Evolutionary conservation across 345 rosid species (phyloP).

Genomic region (Rhodomyrtus tomentosa): DNA sequence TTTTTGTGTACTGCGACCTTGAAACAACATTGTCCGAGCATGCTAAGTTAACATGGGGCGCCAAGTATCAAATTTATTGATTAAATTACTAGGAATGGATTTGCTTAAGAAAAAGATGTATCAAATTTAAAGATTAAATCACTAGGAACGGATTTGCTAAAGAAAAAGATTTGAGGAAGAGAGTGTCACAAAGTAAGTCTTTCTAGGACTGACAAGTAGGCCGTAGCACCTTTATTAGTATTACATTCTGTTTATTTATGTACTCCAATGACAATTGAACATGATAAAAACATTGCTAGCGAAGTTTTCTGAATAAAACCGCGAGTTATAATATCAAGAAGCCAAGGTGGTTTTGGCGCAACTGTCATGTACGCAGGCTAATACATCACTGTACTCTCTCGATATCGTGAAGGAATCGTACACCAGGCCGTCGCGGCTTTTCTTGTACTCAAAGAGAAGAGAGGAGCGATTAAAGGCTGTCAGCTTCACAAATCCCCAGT

Average conservation of each 20-base stretch:
- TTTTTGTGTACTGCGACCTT: not conserved
- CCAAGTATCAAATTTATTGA: not conserved
- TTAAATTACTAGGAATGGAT: not conserved
- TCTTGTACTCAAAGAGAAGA: constrained; percentile 84
- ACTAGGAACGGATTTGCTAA: not conserved
- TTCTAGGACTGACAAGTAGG: not conserved
- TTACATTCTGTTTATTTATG: not conserved
- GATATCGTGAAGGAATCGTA: constrained; percentile 77
- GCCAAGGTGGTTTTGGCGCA: constrained; percentile 64
- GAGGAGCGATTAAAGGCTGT: constrained; percentile 68
- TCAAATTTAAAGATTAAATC: not conserved
- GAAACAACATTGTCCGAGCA: not conserved
- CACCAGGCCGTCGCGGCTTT: constrained; percentile 61
- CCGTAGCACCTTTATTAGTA: not conserved
- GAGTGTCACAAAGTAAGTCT: not conserved
- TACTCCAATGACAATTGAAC: not conserved
- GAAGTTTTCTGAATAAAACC: not conserved
- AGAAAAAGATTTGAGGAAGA: not conserved
- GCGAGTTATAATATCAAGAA: not conserved
- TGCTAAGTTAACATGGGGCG: not conserved
- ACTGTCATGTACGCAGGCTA: constrained; percentile 70
- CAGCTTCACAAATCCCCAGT: constrained; percentile 72
- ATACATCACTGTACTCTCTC: constrained; percentile 72
- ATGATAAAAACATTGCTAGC: not conserved
- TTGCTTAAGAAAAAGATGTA: not conserved